Percentiles rank a stretch among this genome's conserved stretches.
Evolutionary conservation across 805 yeast genomes (phyloP).

Genomic region (Citeromyces matritensis): DNA sequence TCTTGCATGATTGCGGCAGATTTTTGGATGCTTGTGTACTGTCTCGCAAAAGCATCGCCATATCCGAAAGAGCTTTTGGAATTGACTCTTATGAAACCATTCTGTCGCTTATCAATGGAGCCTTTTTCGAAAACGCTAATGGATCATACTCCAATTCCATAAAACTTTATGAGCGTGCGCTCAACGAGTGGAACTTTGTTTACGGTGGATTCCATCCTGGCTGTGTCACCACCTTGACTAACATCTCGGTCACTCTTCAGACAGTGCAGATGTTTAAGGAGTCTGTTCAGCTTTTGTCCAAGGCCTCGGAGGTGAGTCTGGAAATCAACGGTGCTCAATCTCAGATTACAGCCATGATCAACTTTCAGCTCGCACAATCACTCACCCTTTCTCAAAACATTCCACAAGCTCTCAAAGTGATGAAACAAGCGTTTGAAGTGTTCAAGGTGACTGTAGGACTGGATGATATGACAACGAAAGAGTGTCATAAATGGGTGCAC

Average conservation of each 20-base stretch:
- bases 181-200: conserved; percentile 41
- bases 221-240: conserved; percentile 42
- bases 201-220: conserved; percentile 60
- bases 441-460: conserved; percentile 51
- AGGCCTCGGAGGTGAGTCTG: conserved; percentile 35
- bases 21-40: conserved; percentile 43
- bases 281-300: conserved; percentile 36
- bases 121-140: conserved; percentile 50
- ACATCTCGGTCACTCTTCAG: conserved; percentile 46
- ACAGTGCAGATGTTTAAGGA: conserved; percentile 28
- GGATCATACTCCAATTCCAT: conserved; percentile 47
- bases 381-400: conserved; percentile 36
- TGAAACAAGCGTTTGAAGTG: conserved; percentile 37
- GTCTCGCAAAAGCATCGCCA: conserved; percentile 53
- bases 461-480: conserved; percentile 51
- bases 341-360: conserved; percentile 47
- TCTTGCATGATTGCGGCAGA: conserved; percentile 46
- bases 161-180: conserved; percentile 42
- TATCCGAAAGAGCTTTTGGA: conserved; percentile 73
- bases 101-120: conserved; percentile 59
- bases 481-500: conserved; percentile 48
- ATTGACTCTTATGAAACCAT: conserved; percentile 67
- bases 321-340: conserved; percentile 40
- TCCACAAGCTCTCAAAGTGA: conserved; percentile 38
- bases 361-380: conserved; percentile 55